Conservation (phyloP, 495 filamentous ascomycete species). For the Evernia prunastri region DNA sequence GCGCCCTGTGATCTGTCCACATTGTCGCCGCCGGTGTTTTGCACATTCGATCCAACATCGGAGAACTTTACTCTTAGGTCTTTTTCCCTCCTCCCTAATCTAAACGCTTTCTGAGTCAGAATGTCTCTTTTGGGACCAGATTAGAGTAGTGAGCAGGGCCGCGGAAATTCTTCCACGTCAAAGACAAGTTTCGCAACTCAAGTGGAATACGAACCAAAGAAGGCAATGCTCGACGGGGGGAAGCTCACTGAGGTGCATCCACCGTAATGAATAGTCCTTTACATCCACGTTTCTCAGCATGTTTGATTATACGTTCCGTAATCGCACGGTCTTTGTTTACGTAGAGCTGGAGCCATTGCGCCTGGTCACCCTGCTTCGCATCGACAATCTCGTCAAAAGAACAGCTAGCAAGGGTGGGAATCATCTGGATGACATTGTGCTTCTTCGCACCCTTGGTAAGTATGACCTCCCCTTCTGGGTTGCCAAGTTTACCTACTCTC, state of each 20-base stretch:
- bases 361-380: constrained; percentile 69
- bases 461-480: constrained; percentile 86
- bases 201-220: too few relatives aligned
- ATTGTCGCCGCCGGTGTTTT: constrained; percentile 50
- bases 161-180: background rate
- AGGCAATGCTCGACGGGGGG: too few relatives aligned
- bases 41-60: constrained; percentile 79
- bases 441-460: constrained; percentile 74
- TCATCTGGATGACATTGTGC: constrained; percentile 93
- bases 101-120: background rate
- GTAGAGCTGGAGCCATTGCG: constrained; percentile 97
- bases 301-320: constrained; percentile 81
- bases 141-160: background rate
- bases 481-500: constrained; percentile 66
- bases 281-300: constrained; percentile 88
- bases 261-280: constrained; percentile 98
- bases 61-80: constrained; percentile 90
- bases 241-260: constrained; percentile 92
- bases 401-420: constrained; percentile 95
- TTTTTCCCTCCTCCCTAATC: constrained; percentile 69
- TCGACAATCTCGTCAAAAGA: constrained; percentile 96
- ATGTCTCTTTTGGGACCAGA: background rate
- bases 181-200: background rate
- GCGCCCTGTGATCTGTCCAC: constrained; percentile 88
- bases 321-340: constrained; percentile 95